Evolutionary conservation across 2,329 filamentous ascomycete species (phyloP).

Genomic region (Calonectria pseudoturangicola): DNA sequence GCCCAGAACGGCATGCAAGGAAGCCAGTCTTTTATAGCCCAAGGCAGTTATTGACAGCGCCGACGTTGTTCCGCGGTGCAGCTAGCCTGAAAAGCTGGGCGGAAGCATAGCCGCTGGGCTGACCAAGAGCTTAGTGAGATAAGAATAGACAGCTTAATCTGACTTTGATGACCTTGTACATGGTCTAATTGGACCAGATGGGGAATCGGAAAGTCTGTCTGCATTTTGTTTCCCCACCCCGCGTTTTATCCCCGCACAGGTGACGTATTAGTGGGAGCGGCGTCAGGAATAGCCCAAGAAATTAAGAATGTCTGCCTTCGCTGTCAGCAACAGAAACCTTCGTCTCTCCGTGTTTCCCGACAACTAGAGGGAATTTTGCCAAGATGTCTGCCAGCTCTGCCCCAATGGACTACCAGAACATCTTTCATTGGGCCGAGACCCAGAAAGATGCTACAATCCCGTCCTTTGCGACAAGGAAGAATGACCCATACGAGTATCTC

Average conservation of each 20-base stretch:
- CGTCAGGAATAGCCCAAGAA: not conserved
- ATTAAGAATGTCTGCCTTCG: slow-evolving; percentile 17
- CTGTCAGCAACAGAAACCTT: not conserved
- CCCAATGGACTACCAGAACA: slow-evolving; percentile 66
- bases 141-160: slow-evolving; percentile 13
- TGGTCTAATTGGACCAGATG: slow-evolving; percentile 15
- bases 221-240: slow-evolving; percentile 15
- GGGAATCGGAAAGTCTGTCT: slow-evolving; percentile 13
- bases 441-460: slow-evolving; percentile 73
- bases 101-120: not conserved
- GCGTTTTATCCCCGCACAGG: slow-evolving; percentile 25
- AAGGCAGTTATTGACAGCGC: slow-evolving; percentile 3
- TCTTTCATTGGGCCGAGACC: slow-evolving; percentile 76
- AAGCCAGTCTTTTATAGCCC: slow-evolving; percentile 1
- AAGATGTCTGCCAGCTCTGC: slow-evolving; percentile 21
- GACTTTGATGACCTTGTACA: slow-evolving; percentile 15
- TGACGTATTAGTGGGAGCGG: slow-evolving; percentile 13
- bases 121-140: slow-evolving; percentile 28
- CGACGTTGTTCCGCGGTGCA: not conserved
- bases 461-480: slow-evolving; percentile 67
- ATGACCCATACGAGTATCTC: slow-evolving; percentile 71
- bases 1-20: not conserved
- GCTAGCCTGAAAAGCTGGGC: not conserved
- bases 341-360: not conserved
- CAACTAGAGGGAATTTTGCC: not conserved